phyloP scores from a whole-genome alignment of 352 stramenopile species.

The Globisporangium paroecandrum region DNA sequence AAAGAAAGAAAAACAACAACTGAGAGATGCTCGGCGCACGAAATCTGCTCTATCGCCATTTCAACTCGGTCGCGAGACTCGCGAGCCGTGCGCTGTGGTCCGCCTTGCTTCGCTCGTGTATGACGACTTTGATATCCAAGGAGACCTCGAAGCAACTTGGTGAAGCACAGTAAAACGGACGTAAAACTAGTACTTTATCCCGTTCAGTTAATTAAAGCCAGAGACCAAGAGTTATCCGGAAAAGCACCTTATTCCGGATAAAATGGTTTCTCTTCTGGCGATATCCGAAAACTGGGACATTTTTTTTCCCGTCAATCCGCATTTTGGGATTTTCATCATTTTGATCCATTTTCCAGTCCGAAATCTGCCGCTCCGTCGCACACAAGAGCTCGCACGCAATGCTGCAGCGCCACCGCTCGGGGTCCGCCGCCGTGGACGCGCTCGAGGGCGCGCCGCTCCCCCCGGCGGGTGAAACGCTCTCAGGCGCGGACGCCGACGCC shows the following conservation, averaged over 20 bases:
- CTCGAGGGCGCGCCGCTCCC: constrained; percentile 7
- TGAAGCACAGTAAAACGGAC: background rate
- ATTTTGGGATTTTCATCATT: background rate
- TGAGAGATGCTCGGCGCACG: background rate
- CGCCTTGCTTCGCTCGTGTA: background rate
- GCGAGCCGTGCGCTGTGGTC: background rate
- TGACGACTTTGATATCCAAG: background rate
- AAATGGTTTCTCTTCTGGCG: background rate
- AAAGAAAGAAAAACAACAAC: no score
- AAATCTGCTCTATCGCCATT: background rate
- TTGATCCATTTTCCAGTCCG: background rate
- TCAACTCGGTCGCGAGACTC: background rate
- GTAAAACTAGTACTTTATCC: background rate
- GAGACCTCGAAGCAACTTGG: background rate
- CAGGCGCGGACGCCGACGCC: background rate
- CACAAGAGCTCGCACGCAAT: background rate
- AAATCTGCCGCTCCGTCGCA: background rate
- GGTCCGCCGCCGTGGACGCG: constrained; percentile 8
- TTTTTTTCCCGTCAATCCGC: background rate
- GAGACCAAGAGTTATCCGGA: background rate
- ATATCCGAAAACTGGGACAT: background rate
- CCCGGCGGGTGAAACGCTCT: background rate
- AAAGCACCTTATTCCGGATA: background rate
- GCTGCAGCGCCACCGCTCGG: constrained; percentile 8
- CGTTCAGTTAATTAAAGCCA: background rate